Percentiles rank a stretch among this genome's conserved stretches.
phyloP scores from a whole-genome alignment of 148 eudicot genomes.

The Salicornia ramosissima region DNA sequence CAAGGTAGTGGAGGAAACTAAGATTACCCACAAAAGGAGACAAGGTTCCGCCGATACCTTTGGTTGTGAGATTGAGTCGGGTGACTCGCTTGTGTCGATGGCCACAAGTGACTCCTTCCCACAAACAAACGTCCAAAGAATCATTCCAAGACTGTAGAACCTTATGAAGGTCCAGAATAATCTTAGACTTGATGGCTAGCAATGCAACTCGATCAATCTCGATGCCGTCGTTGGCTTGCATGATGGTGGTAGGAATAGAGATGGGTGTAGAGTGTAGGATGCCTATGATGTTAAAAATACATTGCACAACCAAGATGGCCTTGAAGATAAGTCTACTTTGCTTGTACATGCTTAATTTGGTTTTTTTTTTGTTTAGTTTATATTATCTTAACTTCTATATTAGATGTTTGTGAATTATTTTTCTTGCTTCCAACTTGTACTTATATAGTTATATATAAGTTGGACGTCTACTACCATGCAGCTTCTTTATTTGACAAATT shows the following conservation, averaged over 20 bases:
- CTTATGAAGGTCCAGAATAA: conserved; percentile 3
- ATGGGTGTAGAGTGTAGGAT: neutral
- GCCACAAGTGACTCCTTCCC: conserved; percentile 17
- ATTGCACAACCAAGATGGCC: neutral
- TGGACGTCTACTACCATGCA: too few relatives aligned
- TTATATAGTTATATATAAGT: too few relatives aligned
- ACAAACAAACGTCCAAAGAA: conserved; percentile 7
- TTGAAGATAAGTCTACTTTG: too few relatives aligned
- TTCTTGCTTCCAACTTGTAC: too few relatives aligned
- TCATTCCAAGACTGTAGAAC: conserved; percentile 19
- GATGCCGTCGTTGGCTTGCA: neutral
- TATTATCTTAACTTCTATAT: too few relatives aligned
- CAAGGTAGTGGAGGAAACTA: conserved; percentile 18
- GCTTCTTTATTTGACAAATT: too few relatives aligned
- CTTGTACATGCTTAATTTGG: neutral
- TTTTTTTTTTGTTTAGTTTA: neutral
- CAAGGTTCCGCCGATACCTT: conserved; percentile 14
- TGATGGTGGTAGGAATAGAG: neutral
- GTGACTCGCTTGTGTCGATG: conserved; percentile 9
- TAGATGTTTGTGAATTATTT: too few relatives aligned
- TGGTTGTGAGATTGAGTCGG: neutral
- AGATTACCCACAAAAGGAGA: conserved; percentile 28
- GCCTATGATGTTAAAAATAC: neutral
- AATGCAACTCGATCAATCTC: conserved; percentile 9
- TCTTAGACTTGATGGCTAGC: conserved; percentile 7